Base-by-base conservation (phyloP, 805 yeast species). In the Blastobotrys mokoenaii region DNA sequence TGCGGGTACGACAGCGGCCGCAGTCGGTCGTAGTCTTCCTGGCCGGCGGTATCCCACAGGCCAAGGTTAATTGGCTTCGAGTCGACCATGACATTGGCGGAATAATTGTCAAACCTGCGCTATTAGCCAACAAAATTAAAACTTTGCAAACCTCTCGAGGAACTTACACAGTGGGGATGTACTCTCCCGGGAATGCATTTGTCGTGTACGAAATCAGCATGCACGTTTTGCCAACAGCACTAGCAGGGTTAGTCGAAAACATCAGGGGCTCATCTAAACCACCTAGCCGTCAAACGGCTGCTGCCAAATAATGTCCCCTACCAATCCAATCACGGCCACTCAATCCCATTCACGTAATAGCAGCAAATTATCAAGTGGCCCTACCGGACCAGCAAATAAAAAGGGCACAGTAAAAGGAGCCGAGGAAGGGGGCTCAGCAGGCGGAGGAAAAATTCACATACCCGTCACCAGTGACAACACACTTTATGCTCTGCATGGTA, bases 11-110 rank as follows among this genome's bases (percentile, higher is more conserved):
- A 82, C 50, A 88, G 69, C 2, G 96, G 96, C 64, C 96, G 73
- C 57, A 87, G 72, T 49, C 95, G 72, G 62, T 88, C 96, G 63
- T 87, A 87, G 61, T 87, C 96, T 58, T 84, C 83, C 65, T 88
- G 96, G 22, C 96, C 96, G 2, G 96, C 96, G 12, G 96, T 88
- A 74, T 88, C 96, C 96, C 96, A 88, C 39, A 88, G 72, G 18
- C 94, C 95, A 43, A 88, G 71, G 58, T 85, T 86, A 57, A 84
- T 81, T 45, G 86, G 84, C 57, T 82, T 87, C 25, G 84, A 82
- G 56, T 83, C 90, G 16, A 81, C 80, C 73, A 86, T 77, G 20
- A 88, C 87, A 37, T 82, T 82, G 14, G 95, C 90, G 2, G 95
- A 77, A 63, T 88, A 88, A 65, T 88, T 87, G 62, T 88, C 96